Base-by-base conservation (phyloP, 768 basidiomycete species). In the Serendipita vermifera region DNA sequence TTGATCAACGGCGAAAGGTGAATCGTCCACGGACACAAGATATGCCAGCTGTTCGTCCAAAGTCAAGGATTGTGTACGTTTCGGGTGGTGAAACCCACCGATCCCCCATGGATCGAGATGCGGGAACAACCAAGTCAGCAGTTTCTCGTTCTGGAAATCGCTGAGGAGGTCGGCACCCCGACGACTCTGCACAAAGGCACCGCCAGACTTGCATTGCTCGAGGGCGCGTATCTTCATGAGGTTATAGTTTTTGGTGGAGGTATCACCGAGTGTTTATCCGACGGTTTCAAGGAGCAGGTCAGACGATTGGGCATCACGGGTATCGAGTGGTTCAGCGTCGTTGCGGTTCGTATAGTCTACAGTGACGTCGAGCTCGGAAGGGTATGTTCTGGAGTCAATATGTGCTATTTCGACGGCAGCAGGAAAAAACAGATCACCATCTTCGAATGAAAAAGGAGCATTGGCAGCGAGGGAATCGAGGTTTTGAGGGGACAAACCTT, bases 1-100 rank as follows among this genome's bases (percentile, higher is more conserved):
- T 43, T 66, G 61, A 59, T 75, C 70, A 20, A 68, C 61, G 56
- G 66, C 68, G 57, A 75, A 77, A 0, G 63, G 59, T 0, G 57
- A 40, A 57, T 75, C 71, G 1, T 41, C 3, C 1, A 73, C 29
- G 15, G 35, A 55, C 5, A 73, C 64, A 3, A 70, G 51, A 60
- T 73, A 69, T 26, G 65, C 64, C 0, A 68, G 63, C 22, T 76
- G 73, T 0, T 57, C 35, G 40, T 70, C 63, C 36, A 75, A 56
- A 2, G 66, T 66, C 0, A 75, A 5, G 1, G 40, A 5, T 0
- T 17, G 24, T 1, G 1, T 17, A 0, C 71, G 39, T 5, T 36
- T 20, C 1, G 11, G 15, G 57, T 76, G 63, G 56, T 76, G 69
- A 58, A 73, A 71, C 1, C 74, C 73, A 1, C 75, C 72, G 20